Evolutionary conservation across 441 rosid genomes (phyloP).

Genomic region (Biscutella laevigata): DNA sequence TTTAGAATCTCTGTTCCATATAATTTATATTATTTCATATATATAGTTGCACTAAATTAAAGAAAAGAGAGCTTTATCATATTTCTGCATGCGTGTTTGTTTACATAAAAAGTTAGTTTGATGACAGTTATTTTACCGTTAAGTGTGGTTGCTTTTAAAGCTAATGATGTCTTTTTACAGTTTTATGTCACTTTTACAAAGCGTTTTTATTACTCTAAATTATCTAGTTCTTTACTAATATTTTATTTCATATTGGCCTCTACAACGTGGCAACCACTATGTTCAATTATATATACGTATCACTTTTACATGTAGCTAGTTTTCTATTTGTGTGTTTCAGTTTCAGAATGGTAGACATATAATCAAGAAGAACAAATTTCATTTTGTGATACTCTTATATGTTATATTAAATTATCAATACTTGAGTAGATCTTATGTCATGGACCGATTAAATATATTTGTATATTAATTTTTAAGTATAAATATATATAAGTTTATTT

Average conservation of each 20-base stretch:
- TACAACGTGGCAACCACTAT: conserved; percentile 27
- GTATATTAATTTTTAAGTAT: too few species aligned
- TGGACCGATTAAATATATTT: too few species aligned
- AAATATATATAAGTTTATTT: too few species aligned
- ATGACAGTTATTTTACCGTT: conserved; percentile 26
- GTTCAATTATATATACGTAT: not conserved
- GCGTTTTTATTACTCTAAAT: conserved; percentile 7
- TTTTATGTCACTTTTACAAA: not conserved
- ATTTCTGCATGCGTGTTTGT: conserved; percentile 27
- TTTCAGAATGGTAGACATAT: too few species aligned
- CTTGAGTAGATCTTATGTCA: too few species aligned
- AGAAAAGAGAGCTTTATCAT: conserved; percentile 9
- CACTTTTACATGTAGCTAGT: too few species aligned
- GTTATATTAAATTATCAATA: too few species aligned
- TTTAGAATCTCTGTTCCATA: conserved; percentile 10
- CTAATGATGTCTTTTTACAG: conserved; percentile 15
- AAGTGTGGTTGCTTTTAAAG: conserved; percentile 2
- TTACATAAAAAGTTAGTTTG: conserved; percentile 24
- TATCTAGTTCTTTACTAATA: not conserved
- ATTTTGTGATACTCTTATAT: too few species aligned
- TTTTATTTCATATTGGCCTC: conserved; percentile 2
- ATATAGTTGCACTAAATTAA: not conserved
- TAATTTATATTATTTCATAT: not conserved
- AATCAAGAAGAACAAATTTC: too few species aligned
- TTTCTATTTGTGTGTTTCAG: too few species aligned